These are phyloP conservation scores for Falciphora oryzae DNA, from an alignment of 2,329 filamentous ascomycete species.

Conservation along the genomic window DNA sequence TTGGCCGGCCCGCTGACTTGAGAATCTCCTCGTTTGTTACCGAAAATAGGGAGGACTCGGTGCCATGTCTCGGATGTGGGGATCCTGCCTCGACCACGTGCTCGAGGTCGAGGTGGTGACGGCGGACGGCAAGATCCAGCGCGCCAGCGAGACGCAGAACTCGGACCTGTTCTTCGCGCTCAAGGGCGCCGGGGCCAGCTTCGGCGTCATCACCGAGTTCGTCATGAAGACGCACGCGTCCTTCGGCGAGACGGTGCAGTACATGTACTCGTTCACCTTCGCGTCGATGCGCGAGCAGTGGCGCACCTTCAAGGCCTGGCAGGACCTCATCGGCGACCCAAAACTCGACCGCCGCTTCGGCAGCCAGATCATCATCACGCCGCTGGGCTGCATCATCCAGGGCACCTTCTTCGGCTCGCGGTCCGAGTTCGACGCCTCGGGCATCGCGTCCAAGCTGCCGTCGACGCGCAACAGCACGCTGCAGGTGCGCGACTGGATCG, in stretches of 20 bases:
- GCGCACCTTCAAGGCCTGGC: conserved; percentile 50
- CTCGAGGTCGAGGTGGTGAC: conserved; percentile 51
- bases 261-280: conserved; percentile 49
- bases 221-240: conserved; percentile 50
- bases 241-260: conserved; percentile 51
- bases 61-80: conserved; percentile 55
- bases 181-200: conserved; percentile 49
- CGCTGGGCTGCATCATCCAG: conserved; percentile 48
- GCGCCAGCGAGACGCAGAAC: conserved; percentile 41
- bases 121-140: conserved; percentile 44
- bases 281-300: conserved; percentile 42
- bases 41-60: conserved; percentile 46
- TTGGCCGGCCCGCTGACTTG: conserved; percentile 13
- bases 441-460: conserved; percentile 44
- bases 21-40: not conserved
- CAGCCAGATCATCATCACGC: conserved; percentile 48
- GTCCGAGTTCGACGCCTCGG: conserved; percentile 46
- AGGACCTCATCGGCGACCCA: conserved; percentile 47
- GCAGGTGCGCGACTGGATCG: conserved; percentile 58
- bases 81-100: conserved; percentile 48
- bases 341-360: conserved; percentile 53
- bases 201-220: conserved; percentile 50
- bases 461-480: conserved; percentile 33
- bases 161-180: conserved; percentile 51
- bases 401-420: conserved; percentile 57